A percentile compares a stretch with the other conserved stretches of the same genome.
phyloP scores from a whole-genome alignment of 1,284 basidiomycete species.

The Apiotrichum porosum region DNA sequence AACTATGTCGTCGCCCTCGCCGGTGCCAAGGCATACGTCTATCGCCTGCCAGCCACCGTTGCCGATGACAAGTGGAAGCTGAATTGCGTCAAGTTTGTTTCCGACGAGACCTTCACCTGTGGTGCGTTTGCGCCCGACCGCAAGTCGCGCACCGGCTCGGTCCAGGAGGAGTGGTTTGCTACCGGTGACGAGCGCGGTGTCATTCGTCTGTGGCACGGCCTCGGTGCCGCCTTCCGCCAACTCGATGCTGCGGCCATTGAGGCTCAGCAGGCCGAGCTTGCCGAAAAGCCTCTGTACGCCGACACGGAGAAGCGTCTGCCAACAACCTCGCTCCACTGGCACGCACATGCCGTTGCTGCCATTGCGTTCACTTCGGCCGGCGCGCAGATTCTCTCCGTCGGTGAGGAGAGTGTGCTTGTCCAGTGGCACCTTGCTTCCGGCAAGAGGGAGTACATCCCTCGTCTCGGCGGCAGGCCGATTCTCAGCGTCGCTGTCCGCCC shows the following conservation, averaged over 20 bases:
- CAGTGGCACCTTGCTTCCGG: conserved; percentile 88
- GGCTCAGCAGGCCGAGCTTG: conserved; percentile 7
- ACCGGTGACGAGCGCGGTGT: conserved; percentile 84
- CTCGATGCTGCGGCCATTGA: conserved; percentile 24
- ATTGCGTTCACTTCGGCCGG: conserved; percentile 86
- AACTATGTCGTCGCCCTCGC: conserved; percentile 76
- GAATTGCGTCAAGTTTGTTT: conserved; percentile 73
- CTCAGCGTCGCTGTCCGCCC: conserved; percentile 61
- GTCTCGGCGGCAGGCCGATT: conserved; percentile 78
- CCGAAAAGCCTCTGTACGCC: conserved; percentile 12
- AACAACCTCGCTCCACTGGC: conserved; percentile 91
- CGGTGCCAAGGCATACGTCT: conserved; percentile 77
- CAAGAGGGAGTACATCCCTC: conserved; percentile 84
- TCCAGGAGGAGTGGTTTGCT: conserved; percentile 79
- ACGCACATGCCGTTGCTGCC: conserved; percentile 89
- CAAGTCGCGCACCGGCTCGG: conserved; percentile 9
- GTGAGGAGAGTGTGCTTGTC: conserved; percentile 91
- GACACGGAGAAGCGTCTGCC: conserved; percentile 50
- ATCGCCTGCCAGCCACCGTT: conserved; percentile 51
- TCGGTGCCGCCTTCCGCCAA: conserved; percentile 56
- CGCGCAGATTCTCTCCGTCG: conserved; percentile 87
- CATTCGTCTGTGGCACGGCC: conserved; percentile 88
- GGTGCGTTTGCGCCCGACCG: conserved; percentile 76
- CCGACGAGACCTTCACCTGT: conserved; percentile 61
- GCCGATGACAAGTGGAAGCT: conserved; percentile 24